Base-by-base conservation (phyloP, 345 rosid genomes). In the Cochlearia excelsa region DNA sequence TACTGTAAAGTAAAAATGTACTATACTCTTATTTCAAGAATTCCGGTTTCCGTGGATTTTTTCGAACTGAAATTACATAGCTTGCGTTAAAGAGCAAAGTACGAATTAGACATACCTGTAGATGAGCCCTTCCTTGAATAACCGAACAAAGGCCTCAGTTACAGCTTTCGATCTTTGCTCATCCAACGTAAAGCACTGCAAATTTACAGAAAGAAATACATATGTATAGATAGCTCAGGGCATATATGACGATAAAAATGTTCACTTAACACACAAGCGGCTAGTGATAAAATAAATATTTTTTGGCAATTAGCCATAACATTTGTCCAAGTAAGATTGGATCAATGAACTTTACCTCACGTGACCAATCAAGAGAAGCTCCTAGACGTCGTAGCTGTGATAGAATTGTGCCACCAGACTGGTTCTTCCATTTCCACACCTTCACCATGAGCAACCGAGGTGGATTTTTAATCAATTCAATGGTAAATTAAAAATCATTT, bases 361-460 rank as follows among this genome's bases (percentile, higher is more conserved):
- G 97, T 29, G 99, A 83, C 99, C 99, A 93, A 70, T 93, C 99
- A 69, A 89, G 95, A 27, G 99, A 89, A 37, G 97, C 82, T 75
- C 97, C 99, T 66, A 93, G 72, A 26, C 94, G 72, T 0, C 99
- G 82, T 65, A 46, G 75, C 53, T 93, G 99, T 61, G 43, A 30
- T 59, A 87, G 55, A 68, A 93, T 93, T 42, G 89, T 81, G 44
- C 90, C 82, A 49, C 99, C 99, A 70, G 80, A 76, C 54, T 83
- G 65, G 26, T 82, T 68, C 75, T 83, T 87, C 99, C 99, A 93
- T 54, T 85, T 85, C 99, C 99, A 93, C 57, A 84, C 97, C 97
- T 89, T 74, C 65, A 51, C 45, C 52, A 59, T 54, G 67, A 31
- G 39, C 26, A 57, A 41, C 43, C 35, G 62, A 4, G 66, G 5